phyloP scores from a whole-genome alignment of 2,329 filamentous ascomycete genomes.

The Ceratocystis colombiana region DNA sequence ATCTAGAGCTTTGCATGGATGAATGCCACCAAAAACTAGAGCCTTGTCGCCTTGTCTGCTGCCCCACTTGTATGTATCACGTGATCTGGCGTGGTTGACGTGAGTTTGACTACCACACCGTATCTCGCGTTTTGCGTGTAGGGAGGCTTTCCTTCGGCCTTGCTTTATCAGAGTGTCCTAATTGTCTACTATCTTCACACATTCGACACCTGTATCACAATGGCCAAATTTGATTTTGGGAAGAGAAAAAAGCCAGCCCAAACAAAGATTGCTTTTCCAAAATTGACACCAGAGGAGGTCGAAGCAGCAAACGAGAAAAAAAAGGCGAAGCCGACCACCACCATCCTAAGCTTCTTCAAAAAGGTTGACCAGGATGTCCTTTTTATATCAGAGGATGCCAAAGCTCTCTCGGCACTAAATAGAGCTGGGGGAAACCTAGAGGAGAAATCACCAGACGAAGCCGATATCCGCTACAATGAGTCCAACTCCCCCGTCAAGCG shows the following conservation, averaged over 20 bases:
- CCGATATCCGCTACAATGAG: slow-evolving; percentile 26
- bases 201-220: background rate
- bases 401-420: slow-evolving; percentile 33
- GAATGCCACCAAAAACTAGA: background rate
- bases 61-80: slow-evolving; percentile 10
- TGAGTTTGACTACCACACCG: background rate
- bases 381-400: slow-evolving; percentile 26
- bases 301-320: slow-evolving; percentile 30
- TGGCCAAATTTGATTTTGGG: slow-evolving; percentile 23
- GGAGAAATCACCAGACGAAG: slow-evolving; percentile 24
- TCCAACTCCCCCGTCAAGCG: slow-evolving; percentile 33
- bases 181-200: background rate
- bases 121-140: slow-evolving; percentile 11
- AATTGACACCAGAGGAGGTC: slow-evolving; percentile 24
- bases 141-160: background rate
- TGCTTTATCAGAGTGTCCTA: background rate
- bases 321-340: slow-evolving; percentile 45
- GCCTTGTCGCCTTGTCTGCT: background rate
- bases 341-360: slow-evolving; percentile 66
- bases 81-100: slow-evolving; percentile 18
- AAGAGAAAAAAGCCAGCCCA: slow-evolving; percentile 25
- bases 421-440: slow-evolving; percentile 30
- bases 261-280: slow-evolving; percentile 21
- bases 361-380: slow-evolving; percentile 43
- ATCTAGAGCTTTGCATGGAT: slow-evolving; percentile 4